These are phyloP conservation scores for Ophiostoma ips DNA, from an alignment of 2,329 filamentous ascomycete genomes.

Conservation along the genomic window DNA sequence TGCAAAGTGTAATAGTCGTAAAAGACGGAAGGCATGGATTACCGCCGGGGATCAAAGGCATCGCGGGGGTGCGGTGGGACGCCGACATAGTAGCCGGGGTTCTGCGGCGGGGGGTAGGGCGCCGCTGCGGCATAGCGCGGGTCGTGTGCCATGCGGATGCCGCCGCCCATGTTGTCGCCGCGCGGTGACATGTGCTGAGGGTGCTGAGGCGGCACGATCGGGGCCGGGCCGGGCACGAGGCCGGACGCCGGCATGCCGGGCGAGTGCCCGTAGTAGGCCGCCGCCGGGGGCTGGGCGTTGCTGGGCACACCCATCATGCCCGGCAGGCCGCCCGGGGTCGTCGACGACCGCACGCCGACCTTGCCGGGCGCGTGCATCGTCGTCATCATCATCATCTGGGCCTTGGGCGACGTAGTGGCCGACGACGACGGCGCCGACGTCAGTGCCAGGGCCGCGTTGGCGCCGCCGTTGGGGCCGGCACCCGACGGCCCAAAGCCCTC, in stretches of 20 bases:
- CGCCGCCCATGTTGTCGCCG: slow-evolving; percentile 1
- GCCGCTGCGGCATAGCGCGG: not conserved
- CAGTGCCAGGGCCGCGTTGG: not conserved
- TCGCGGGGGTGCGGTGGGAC: too few species aligned
- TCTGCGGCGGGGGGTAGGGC: not conserved
- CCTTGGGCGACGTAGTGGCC: not conserved
- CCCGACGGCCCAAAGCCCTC: slow-evolving; percentile 16
- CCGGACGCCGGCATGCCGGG: not conserved
- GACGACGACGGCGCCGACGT: not conserved
- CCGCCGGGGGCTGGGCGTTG: not conserved
- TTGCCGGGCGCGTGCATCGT: too few species aligned
- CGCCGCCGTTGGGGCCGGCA: slow-evolving; percentile 4
- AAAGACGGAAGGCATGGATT: not conserved
- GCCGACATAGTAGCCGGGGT: not conserved
- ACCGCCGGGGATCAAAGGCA: too few species aligned
- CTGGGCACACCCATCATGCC: not conserved
- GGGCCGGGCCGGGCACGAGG: too few species aligned
- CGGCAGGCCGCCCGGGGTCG: too few species aligned
- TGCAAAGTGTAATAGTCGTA: not conserved
- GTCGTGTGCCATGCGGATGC: not conserved
- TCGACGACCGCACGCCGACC: too few species aligned
- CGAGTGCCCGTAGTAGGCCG: not conserved
- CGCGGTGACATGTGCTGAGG: not conserved
- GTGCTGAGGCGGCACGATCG: not conserved
- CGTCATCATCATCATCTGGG: too few species aligned